Evolutionary conservation across 164 flowering plant genomes (phyloP).

Genomic region (Annona cherimola): DNA sequence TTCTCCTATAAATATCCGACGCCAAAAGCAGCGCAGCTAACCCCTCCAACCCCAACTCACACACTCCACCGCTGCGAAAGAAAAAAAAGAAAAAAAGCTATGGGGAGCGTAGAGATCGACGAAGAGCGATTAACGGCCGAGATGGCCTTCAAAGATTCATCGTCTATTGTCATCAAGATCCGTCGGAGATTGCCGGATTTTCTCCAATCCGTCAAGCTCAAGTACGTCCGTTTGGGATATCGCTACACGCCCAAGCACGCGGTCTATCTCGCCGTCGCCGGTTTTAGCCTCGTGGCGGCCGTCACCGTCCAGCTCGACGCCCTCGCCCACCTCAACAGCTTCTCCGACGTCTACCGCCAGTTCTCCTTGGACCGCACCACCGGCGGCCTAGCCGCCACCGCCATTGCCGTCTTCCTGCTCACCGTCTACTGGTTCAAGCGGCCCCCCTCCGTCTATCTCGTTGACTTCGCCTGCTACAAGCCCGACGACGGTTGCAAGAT

Average conservation of each 20-base stretch:
- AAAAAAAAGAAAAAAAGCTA: constrained; percentile 2
- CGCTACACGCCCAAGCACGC: constrained; percentile 43
- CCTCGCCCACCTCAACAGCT: constrained; percentile 3
- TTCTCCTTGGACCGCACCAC: constrained; percentile 11
- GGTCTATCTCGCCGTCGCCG: constrained; percentile 14
- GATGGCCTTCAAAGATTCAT: constrained; percentile 61
- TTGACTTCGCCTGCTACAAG: constrained; percentile 69
- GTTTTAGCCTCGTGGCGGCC: constrained; percentile 30
- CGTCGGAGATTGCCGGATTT: constrained; percentile 49
- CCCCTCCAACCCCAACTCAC: too few relatives aligned
- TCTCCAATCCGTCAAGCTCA: constrained; percentile 79
- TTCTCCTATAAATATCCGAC: too few relatives aligned
- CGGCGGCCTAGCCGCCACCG: constrained; percentile 21
- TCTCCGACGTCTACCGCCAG: constrained; percentile 7
- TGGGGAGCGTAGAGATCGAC: constrained; percentile 56
- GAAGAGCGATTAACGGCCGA: constrained; percentile 79
- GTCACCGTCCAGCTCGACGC: constrained; percentile 10
- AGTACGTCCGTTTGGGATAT: constrained; percentile 71
- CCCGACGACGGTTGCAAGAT: constrained; percentile 59
- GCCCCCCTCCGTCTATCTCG: constrained; percentile 52
- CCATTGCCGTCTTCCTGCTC: constrained; percentile 21
- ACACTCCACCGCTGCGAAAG: neutral
- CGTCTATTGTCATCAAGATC: constrained; percentile 71
- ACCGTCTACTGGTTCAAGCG: constrained; percentile 43
- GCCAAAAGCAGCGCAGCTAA: too few relatives aligned